These are phyloP conservation scores for Orbilia brochopaga DNA, from an alignment of 2,329 filamentous ascomycete species.

Conservation along the genomic window DNA sequence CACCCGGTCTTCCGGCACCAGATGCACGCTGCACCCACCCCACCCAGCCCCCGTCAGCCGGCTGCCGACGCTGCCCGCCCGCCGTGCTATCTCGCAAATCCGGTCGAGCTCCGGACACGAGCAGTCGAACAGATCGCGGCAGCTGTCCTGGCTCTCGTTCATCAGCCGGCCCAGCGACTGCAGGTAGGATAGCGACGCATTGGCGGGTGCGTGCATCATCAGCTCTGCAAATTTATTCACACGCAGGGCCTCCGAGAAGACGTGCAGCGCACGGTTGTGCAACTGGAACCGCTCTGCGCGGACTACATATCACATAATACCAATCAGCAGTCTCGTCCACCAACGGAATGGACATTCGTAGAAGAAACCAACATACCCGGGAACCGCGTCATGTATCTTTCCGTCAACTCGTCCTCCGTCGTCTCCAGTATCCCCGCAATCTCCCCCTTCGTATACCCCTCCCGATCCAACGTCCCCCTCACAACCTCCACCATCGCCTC, in stretches of 20 bases:
- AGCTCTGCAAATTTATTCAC: slow-evolving; percentile 82
- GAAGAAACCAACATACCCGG: slow-evolving; percentile 64
- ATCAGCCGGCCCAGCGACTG: slow-evolving; percentile 77
- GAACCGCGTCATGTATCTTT: slow-evolving; percentile 83
- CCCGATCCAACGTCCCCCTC: slow-evolving; percentile 73
- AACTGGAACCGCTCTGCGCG: slow-evolving; percentile 87
- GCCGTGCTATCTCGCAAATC: slow-evolving; percentile 78
- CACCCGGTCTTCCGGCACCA: slow-evolving; percentile 83
- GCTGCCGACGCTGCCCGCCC: slow-evolving; percentile 81
- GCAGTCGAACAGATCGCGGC: slow-evolving; percentile 86
- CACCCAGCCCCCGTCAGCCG: slow-evolving; percentile 91
- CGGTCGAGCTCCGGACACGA: slow-evolving; percentile 91
- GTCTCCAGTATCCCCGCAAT: slow-evolving; percentile 75
- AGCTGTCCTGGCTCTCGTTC: slow-evolving; percentile 88
- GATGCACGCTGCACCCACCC: slow-evolving; percentile 94
- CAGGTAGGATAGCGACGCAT: slow-evolving; percentile 71
- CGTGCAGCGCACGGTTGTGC: slow-evolving; percentile 84
- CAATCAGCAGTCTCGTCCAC: no score
- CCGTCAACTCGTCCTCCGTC: slow-evolving; percentile 73
- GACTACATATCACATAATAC: slow-evolving; percentile 60
- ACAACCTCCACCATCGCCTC: slow-evolving; percentile 73
- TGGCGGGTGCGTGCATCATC: slow-evolving; percentile 63
- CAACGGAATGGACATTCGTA: no score
- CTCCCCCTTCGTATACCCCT: slow-evolving; percentile 87
- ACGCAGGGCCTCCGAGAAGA: slow-evolving; percentile 85